Base-by-base conservation (phyloP, 306 rosid genomes). In the Cajanus cajan region DNA sequence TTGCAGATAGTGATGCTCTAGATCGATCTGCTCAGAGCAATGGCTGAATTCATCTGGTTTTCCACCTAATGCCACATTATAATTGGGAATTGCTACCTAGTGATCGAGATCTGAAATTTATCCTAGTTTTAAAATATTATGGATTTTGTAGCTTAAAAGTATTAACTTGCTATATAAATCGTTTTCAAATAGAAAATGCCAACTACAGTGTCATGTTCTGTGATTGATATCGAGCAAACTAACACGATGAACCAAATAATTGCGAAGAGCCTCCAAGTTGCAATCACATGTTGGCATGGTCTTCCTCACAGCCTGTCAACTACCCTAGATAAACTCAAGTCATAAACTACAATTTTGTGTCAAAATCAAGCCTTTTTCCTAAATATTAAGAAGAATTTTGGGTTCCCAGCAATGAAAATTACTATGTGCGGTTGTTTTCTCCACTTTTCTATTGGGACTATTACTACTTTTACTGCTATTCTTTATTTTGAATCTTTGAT, bases 221-320 rank as follows among this genome's bases (percentile, higher is more conserved):
- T 68, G 72, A 79, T 59, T 68, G 62, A 68, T 52, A 64, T 5
- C 25, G 7, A 59, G 67, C 37, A 71, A 70, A 70, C 36, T 25
- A 64, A 34, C 7, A 33, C 22, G 36, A 52, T 43, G 16, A 54
- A 54, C 16, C 76, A 74, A 77, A 78, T 72, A 78, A 83, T 83
- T 78, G 82, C 4, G 36, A 16, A 41, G 25, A 70, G 71, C 34
- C 34, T 70, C 55, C 80, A 78, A 78, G 54, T 80, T 68, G 85
- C 33, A 64, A 83, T 68, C 58, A 84, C 86, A 74, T 74, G 90
- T 83, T 84, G 87, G 87, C 83, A 40, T 77, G 83, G 73, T 77
- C 52, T 7, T 64, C 66, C 64, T 79, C 84, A 80, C 91, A 86
- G 88, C 87, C 91, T 89, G 93, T 81, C 84, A 71, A 45, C 43